A percentile compares a stretch with the other conserved stretches of the same genome.
These are phyloP conservation scores for Allantophomopsis lycopodina DNA, from an alignment of 2,329 filamentous ascomycete species.

Conservation along the genomic window DNA sequence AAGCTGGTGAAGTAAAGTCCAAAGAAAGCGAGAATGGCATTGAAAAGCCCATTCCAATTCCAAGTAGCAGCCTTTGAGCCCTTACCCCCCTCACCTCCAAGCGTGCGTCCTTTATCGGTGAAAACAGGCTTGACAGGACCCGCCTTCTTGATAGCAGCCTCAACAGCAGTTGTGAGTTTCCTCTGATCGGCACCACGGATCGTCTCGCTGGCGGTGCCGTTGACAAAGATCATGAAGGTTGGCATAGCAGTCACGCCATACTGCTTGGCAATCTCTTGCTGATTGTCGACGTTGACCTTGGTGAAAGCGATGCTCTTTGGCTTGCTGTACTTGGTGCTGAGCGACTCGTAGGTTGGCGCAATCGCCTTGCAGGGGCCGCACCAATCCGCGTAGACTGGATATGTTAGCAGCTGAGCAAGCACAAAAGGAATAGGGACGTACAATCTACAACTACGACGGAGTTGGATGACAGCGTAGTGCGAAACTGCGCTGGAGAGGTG, in stretches of 20 bases:
- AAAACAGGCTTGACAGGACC: conserved; percentile 31
- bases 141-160: conserved; percentile 46
- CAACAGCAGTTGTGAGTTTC: conserved; percentile 63
- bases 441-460: conserved; percentile 83
- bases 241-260: conserved; percentile 82
- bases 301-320: conserved; percentile 76
- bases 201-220: conserved; percentile 57
- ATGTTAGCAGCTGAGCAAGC: conserved; percentile 13
- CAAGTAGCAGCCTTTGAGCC: conserved; percentile 16
- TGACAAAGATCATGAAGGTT: conserved; percentile 85
- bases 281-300: conserved; percentile 82
- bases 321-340: conserved; percentile 66
- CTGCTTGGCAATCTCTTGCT: conserved; percentile 60
- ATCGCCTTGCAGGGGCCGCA: conserved; percentile 90
- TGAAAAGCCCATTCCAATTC: conserved; percentile 27
- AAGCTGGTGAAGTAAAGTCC: conserved; percentile 48
- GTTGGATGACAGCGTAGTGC: conserved; percentile 55
- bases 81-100: conserved; percentile 30
- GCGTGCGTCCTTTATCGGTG: conserved; percentile 38
- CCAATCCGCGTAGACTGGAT: conserved; percentile 83
- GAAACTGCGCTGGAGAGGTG: conserved; percentile 56
- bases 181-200: conserved; percentile 71
- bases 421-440: conserved; percentile 30
- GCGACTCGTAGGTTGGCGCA: conserved; percentile 74
- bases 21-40: conserved; percentile 37